phyloP scores from a whole-genome alignment of 2,329 filamentous ascomycete species.

The Stagonosporopsis chrysanthemi region DNA sequence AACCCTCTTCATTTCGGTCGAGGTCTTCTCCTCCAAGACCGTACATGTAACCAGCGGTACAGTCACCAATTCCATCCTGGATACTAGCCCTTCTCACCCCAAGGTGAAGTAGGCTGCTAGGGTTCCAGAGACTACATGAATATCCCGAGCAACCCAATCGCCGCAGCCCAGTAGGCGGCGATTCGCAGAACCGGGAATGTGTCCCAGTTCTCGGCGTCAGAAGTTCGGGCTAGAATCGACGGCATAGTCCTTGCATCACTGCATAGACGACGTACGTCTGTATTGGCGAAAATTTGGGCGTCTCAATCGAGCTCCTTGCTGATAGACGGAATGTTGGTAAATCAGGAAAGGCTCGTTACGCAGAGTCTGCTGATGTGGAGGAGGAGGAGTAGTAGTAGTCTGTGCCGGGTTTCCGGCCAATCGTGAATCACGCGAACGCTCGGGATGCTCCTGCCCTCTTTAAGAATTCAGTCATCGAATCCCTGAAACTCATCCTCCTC shows the following conservation, averaged over 20 bases:
- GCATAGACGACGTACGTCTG: neutral
- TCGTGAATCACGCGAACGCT: neutral
- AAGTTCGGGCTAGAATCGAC: neutral
- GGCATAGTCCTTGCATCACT: neutral
- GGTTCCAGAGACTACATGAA: neutral
- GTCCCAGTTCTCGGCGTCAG: neutral
- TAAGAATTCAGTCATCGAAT: slow-evolving; percentile 41
- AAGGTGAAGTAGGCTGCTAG: neutral
- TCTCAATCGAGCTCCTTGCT: neutral
- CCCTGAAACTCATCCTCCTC: slow-evolving; percentile 45
- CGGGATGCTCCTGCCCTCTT: neutral
- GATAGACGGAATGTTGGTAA: neutral
- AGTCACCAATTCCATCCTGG: neutral
- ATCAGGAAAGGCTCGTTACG: neutral
- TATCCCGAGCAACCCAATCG: neutral
- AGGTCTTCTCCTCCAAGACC: neutral
- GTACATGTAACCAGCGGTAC: neutral
- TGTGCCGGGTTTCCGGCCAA: neutral
- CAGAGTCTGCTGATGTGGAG: neutral
- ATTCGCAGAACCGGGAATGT: neutral
- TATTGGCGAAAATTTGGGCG: neutral
- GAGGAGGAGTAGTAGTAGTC: neutral
- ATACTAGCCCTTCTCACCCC: neutral
- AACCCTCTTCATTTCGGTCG: neutral
- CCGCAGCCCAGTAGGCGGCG: neutral